Evolutionary conservation across 306 rosid genomes (phyloP), one percentile per base, ranked within the genome.

Genomic region (Cucumis hystrix): DNA sequence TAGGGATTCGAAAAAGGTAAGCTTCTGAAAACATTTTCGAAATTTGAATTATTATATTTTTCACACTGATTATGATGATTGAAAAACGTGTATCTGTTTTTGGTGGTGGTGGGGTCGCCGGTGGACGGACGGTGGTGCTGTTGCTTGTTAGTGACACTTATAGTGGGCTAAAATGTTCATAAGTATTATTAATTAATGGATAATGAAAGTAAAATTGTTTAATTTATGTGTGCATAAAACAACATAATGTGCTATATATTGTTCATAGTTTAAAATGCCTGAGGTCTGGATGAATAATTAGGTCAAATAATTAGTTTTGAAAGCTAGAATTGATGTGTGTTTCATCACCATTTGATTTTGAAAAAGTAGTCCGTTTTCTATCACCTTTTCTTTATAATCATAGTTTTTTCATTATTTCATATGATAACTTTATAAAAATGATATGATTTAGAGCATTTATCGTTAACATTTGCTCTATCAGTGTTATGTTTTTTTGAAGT

Each of bases 111-210:
- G 66, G 66, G 66, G 64, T 10, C 35, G 64, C 35, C 64, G 64
- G 70, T 16, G 45, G 70, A 30, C 70, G 45, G 70, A 30, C 70
- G 45, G 70, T 63, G 70, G 70, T 63, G 70, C 70, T 63, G 45
- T 30, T 63, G 70, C 21, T 14, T 17, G 70, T 17, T 14, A 35
- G 70, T 17, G 6, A 63, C 13, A 30, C 13, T 6, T 63, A 15
- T 63, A 33, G 70, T 63, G 70, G 70, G 21, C 70, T 15, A 33
- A 9, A 28, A 61, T 61, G 40, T 61, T 6, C 39, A 25, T 13
- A 61, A 9, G 14, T 4, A 59, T 23, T 23, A 59, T 59, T 59
- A 59, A 59, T 23, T 59, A 23, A 59, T 23, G 7, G 6, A 61
- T 11, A 13, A 11, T 25, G 18, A 61, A 25, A 25, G 17, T 23